Evolutionary conservation across 768 basidiomycete genomes (phyloP), one percentile per base, ranked within the genome.

Genomic region (Lactifluus volemus): DNA sequence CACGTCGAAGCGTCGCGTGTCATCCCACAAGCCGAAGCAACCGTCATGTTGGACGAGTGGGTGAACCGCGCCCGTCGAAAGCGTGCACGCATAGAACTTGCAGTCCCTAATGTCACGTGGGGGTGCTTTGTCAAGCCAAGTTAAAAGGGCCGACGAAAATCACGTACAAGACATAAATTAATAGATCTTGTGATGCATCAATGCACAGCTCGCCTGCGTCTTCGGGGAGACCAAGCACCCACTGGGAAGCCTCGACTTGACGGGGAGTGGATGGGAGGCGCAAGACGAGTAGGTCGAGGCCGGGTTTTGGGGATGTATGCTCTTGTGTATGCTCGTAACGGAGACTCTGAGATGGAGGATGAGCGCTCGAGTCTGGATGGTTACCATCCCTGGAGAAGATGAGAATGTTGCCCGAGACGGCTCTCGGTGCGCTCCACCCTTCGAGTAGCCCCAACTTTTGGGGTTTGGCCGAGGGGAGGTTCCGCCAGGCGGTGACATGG

Each of bases 141-240:
- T 1, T 12, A 17, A 12, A 9, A 36, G 21, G 10, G 1, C 5
- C 21, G 49, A 8, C 9, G 11, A 30, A 4, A 29, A 12, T 47
- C 39, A 58, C 61, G 39, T 47, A 62, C 61, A 34, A 21, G 0
- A 49, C 29, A 52, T 52, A 63, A 30, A 63, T 58, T 21, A 63
- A 47, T 14, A 63, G 19, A 45, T 63, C 61, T 14, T 58, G 61
- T 12, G 56, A 48, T 14, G 47, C 56, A 21, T 63, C 61, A 7
- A 63, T 58, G 41, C 61, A 58, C 17, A 53, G 0, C 14, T 38
- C 52, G 3, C 30, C 2, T 1, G 7, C 29, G 12, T 8, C 7
- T 5, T 5, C 17, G 12, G 56, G 61, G 9, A 63, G 39, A 29
- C 11, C 6, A 2, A 54, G 61, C 17, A 44, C 10, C 56, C 61